Conservation (phyloP, 495 filamentous ascomycete species). For the Opeltia flavorubescens region DNA sequence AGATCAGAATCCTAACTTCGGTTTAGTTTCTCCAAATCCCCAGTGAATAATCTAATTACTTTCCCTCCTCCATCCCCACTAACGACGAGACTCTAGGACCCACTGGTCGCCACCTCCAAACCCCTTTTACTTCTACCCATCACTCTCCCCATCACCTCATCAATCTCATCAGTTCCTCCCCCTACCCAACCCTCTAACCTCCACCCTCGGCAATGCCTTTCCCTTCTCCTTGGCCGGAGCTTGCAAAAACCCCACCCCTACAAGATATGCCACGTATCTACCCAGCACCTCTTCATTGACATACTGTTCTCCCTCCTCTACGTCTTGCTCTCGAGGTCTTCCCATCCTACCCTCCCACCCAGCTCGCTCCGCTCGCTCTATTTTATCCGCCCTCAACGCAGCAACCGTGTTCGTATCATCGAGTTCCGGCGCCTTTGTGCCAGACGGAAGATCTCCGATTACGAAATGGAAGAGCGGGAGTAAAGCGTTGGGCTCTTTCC, state of each 20-base stretch:
- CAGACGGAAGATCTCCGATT: constrained; percentile 26
- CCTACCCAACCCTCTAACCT: constrained; percentile 36
- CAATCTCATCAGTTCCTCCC: no score
- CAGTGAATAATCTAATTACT: no score
- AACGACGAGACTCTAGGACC: no score
- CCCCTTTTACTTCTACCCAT: constrained; percentile 30
- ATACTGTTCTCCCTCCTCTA: background rate
- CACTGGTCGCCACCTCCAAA: no score
- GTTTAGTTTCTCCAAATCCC: no score
- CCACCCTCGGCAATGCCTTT: constrained; percentile 29
- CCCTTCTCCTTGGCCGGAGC: constrained; percentile 32
- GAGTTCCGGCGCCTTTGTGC: no score
- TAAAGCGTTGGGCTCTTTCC: constrained; percentile 15
- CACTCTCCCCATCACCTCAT: constrained; percentile 28
- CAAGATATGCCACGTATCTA: constrained; percentile 58
- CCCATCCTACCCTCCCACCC: no score
- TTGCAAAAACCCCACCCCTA: constrained; percentile 55
- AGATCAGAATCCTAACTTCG: no score
- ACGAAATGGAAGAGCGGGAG: constrained; percentile 86
- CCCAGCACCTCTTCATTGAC: constrained; percentile 58
- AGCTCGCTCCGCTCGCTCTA: no score
- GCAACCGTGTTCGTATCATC: no score
- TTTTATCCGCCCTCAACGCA: constrained; percentile 1
- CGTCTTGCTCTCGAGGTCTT: no score
- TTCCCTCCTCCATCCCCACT: no score